Conservation (phyloP, 2,329 filamentous ascomycete species). For the Ophiobolus disseminans region DNA sequence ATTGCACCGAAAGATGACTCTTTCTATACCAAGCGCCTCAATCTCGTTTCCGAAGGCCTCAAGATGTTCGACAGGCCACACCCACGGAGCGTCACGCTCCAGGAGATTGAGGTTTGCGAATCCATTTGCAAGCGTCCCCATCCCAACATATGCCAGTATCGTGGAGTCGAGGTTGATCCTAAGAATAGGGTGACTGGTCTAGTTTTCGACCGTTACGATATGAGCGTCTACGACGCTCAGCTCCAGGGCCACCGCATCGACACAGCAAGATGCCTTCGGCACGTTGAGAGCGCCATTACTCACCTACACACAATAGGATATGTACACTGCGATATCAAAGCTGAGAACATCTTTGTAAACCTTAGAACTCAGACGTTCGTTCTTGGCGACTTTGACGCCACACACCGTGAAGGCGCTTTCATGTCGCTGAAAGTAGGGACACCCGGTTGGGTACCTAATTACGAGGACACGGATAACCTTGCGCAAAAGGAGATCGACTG, state of each 20-base stretch:
- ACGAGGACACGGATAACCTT: background rate
- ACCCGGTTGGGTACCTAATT: background rate
- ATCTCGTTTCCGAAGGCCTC: background rate
- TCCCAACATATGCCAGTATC: too few species aligned
- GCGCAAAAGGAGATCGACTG: conserved; percentile 2
- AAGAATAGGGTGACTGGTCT: too few species aligned
- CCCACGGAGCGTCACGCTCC: too few species aligned
- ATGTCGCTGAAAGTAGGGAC: conserved; percentile 2
- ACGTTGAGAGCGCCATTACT: conserved; percentile 1
- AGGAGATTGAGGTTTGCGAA: too few species aligned
- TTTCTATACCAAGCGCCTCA: background rate
- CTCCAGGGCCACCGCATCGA: background rate
- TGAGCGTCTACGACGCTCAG: background rate
- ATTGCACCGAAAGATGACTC: background rate
- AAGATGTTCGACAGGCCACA: too few species aligned
- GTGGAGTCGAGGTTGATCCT: too few species aligned
- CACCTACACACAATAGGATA: conserved; percentile 13
- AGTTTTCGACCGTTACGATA: too few species aligned
- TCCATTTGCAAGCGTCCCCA: too few species aligned
- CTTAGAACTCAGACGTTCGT: conserved; percentile 1
- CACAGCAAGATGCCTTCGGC: background rate
- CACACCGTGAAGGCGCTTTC: background rate
- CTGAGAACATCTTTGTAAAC: conserved; percentile 12
- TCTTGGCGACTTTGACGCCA: conserved; percentile 10
- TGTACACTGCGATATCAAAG: conserved; percentile 12